Percentiles rank a stretch among this genome's conserved stretches.
Evolutionary conservation across 225 moss, liverwort and hornwort genomes (phyloP).

Genomic region (Marchantia paleacea): DNA sequence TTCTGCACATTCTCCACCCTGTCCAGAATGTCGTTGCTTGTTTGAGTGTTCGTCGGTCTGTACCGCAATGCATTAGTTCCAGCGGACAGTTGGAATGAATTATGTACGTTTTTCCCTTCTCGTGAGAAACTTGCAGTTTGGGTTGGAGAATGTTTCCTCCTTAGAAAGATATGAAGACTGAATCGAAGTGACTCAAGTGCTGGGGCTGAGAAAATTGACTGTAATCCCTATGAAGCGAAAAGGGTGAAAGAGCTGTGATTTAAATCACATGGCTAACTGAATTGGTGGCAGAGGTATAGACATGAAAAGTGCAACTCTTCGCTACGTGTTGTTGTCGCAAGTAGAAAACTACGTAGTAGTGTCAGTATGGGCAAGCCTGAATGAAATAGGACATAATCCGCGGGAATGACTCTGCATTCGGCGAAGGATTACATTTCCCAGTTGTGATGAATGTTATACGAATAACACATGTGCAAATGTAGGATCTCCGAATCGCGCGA

Average conservation of each 20-base stretch:
- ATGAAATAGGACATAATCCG: background rate
- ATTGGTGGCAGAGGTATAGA: background rate
- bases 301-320: background rate
- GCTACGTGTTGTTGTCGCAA: background rate
- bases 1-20: background rate
- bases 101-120: background rate
- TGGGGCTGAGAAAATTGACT: background rate
- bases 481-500: slow-evolving; percentile 31
- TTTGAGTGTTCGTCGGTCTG: background rate
- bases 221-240: background rate
- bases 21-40: background rate
- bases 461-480: background rate
- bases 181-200: background rate
- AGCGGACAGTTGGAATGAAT: background rate
- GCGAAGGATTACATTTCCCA: background rate
- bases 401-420: too few relatives aligned
- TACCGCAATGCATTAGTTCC: background rate
- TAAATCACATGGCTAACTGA: background rate
- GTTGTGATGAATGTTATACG: background rate
- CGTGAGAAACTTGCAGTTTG: background rate
- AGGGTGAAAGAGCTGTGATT: background rate
- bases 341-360: background rate
- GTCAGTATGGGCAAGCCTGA: background rate
- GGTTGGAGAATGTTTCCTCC: background rate
- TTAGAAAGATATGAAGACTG: background rate